Base-by-base conservation (phyloP, 176 grass and related monocot genomes). In the Bonia amplexicaulis region DNA sequence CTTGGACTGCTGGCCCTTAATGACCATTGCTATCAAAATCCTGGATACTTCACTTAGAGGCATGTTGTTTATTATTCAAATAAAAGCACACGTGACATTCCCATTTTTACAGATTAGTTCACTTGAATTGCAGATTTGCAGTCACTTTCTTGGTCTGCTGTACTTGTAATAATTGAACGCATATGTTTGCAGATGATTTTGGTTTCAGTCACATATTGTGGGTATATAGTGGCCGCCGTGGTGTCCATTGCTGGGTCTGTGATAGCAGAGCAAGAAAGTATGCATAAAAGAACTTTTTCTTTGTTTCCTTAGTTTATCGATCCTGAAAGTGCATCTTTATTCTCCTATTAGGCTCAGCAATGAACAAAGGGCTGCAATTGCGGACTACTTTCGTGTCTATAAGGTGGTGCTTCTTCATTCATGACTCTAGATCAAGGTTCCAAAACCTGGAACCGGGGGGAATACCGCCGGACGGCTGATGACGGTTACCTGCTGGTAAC, bases 221-320 rank as follows among this genome's bases (percentile, higher is more conserved):
- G 96, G 93, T 92, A 53, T 98, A 93, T 78, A 95, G 96, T 94
- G 96, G 93, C 6, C 87, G 91, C 35, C 96, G 93, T 85, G 93
- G 96, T 85, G 96, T 98, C 35, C 96, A 98, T 85, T 98, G 96
- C 84, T 98, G 96, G 96, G 93, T 98, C 57, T 98, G 96, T 84
- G 96, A 98, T 87, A 88, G 78, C 41, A 91, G 79, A 90, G 93
- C 93, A 75, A 95, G 96, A 94, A 98, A 85, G 96, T 98, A 86
- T 55, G 77, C 10, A 23, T 4, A 37, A 60, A 63, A 74, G 1
- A 82, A 59, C 42, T 67, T 78, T 72, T 49, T 66, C 15, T 69
- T 76, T 87, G 39, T 48, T 76, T 78, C 14, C 12, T 74, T 80
- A 41, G 16, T 59, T 76, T 42, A n/a, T 1, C 66, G 33, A 69